A percentile compares a stretch with the other conserved stretches of the same genome.
Evolutionary conservation across 1,284 basidiomycete genomes (phyloP).

Genomic region (Termitomyces sp.): DNA sequence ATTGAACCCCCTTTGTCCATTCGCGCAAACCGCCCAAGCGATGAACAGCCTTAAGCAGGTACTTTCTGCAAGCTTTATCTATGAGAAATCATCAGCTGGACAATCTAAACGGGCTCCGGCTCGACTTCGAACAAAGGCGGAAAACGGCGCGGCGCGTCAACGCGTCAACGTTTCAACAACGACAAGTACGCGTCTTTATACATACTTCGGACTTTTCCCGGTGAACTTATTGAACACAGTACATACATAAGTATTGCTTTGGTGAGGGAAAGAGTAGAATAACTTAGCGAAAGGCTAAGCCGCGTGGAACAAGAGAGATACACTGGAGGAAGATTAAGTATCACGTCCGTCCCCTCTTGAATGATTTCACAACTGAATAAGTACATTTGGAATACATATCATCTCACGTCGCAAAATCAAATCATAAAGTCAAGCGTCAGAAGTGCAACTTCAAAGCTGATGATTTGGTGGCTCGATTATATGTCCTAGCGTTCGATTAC

Average conservation of each 20-base stretch:
- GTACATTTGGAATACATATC: no score
- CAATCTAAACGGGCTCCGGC: slow-evolving; percentile 6
- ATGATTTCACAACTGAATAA: no score
- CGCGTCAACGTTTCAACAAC: slow-evolving; percentile 19
- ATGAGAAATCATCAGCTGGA: no score
- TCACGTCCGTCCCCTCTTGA: slow-evolving; percentile 4
- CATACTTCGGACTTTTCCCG: not conserved
- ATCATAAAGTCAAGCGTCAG: no score
- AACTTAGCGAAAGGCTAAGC: slow-evolving; percentile 2
- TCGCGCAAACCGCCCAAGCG: slow-evolving; percentile 5
- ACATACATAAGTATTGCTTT: no score
- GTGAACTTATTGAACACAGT: not conserved
- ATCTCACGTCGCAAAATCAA: no score
- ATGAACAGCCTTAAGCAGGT: slow-evolving; percentile 17
- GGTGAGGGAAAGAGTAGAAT: slow-evolving; percentile 9
- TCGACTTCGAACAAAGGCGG: slow-evolving; percentile 20
- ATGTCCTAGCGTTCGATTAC: no score
- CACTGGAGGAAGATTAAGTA: slow-evolving; percentile 11
- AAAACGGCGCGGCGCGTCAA: slow-evolving; percentile 21
- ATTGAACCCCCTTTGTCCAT: not conserved
- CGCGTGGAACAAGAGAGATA: slow-evolving; percentile 11
- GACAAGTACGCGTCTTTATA: slow-evolving; percentile 23
- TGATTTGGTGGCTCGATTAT: no score
- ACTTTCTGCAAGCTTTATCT: not conserved
- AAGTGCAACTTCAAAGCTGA: no score